Evolutionary conservation across 2,329 filamentous ascomycete species (phyloP).

Genomic region (Westerdykella sp.): DNA sequence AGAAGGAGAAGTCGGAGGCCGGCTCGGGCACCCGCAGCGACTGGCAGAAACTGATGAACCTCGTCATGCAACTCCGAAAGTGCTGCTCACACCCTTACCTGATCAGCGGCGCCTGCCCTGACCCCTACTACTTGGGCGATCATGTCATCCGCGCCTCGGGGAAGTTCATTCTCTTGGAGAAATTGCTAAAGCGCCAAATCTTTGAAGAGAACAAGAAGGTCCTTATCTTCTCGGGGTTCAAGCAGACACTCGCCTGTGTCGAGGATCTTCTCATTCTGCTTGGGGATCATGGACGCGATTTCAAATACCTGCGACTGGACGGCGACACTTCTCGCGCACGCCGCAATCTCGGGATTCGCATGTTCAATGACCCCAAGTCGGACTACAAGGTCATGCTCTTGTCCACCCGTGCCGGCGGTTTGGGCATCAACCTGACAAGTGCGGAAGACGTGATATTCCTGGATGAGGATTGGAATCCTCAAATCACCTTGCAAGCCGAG

Average conservation of each 20-base stretch:
- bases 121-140: conserved; percentile 42
- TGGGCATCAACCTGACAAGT: conserved; percentile 51
- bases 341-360: conserved; percentile 48
- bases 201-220: conserved; percentile 49
- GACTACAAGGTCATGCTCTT: conserved; percentile 51
- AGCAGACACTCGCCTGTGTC: conserved; percentile 45
- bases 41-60: conserved; percentile 49
- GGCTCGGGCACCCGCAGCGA: conserved; percentile 27
- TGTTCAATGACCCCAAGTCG: conserved; percentile 46
- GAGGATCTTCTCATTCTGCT: conserved; percentile 47
- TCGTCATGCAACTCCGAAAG: conserved; percentile 52
- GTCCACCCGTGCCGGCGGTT: conserved; percentile 50
- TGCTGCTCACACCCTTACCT: conserved; percentile 52
- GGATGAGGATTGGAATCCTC: conserved; percentile 53
- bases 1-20: conserved; percentile 27
- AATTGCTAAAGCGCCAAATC: conserved; percentile 45
- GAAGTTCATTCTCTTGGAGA: conserved; percentile 52
- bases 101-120: conserved; percentile 41
- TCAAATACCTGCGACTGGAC: conserved; percentile 48
- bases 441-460: conserved; percentile 53
- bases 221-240: conserved; percentile 53
- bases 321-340: conserved; percentile 45
- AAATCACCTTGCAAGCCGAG: conserved; percentile 50
- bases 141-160: conserved; percentile 48
- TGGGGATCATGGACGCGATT: conserved; percentile 35